These are phyloP conservation scores for Scedosporium dehoogii DNA, from an alignment of 2,329 filamentous ascomycete genomes.

Conservation along the genomic window DNA sequence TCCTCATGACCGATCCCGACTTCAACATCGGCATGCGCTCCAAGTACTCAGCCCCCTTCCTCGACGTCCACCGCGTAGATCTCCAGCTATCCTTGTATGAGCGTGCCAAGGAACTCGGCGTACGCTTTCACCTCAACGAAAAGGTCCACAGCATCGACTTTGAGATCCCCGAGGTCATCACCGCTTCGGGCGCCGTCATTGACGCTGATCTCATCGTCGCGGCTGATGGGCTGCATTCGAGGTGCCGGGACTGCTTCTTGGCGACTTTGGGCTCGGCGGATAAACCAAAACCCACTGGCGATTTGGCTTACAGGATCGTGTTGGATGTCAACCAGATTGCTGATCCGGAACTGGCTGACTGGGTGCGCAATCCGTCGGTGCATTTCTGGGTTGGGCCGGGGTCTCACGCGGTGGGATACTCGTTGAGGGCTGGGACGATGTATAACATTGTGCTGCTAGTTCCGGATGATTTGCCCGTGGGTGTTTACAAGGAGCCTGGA, in stretches of 20 bases:
- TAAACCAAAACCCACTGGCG: constrained; percentile 33
- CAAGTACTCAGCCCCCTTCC: constrained; percentile 47
- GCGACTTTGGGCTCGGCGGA: constrained; percentile 27
- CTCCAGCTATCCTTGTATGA: constrained; percentile 20
- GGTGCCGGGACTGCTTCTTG: constrained; percentile 33
- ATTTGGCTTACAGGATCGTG: constrained; percentile 7
- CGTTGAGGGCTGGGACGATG: constrained; percentile 1
- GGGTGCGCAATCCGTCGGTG: constrained; percentile 37
- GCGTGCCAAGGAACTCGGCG: constrained; percentile 42
- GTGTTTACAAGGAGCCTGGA: constrained; percentile 40
- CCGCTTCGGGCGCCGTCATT: constrained; percentile 18
- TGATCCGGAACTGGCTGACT: neutral
- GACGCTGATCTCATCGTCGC: constrained; percentile 40
- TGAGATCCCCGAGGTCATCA: constrained; percentile 29
- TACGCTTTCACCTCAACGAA: constrained; percentile 36
- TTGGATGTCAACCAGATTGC: constrained; percentile 4
- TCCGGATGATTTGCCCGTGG: constrained; percentile 50
- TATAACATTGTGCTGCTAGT: constrained; percentile 15
- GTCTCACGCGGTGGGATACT: constrained; percentile 4
- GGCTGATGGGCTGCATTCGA: constrained; percentile 33
- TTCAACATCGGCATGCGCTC: constrained; percentile 42
- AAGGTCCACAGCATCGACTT: constrained; percentile 38
- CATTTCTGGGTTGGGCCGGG: constrained; percentile 29
- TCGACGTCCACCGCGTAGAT: constrained; percentile 34
- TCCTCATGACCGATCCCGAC: constrained; percentile 38